Evolutionary conservation across 2,329 filamentous ascomycete genomes (phyloP).

Genomic region (Acarospora socialis): DNA sequence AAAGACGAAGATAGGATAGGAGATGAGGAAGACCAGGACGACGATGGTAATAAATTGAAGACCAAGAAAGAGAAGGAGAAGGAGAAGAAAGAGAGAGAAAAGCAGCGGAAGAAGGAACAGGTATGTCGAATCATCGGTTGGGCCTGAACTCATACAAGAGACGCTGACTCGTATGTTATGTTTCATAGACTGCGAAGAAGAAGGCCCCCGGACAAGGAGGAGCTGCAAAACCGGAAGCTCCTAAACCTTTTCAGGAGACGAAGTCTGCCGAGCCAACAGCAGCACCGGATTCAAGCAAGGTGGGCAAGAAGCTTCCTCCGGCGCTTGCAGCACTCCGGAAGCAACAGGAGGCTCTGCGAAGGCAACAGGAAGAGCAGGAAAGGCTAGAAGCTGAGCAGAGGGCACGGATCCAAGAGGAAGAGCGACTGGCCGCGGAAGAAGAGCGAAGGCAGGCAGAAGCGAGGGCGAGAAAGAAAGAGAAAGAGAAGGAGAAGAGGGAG

Average conservation of each 20-base stretch:
- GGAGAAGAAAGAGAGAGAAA: conserved; percentile 94
- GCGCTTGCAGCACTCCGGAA: conserved; percentile 36
- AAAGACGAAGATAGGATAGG: conserved; percentile 17
- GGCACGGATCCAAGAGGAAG: conserved; percentile 24
- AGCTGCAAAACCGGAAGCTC: conserved; percentile 27
- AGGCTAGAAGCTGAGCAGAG: conserved; percentile 26
- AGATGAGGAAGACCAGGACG: conserved; percentile 35
- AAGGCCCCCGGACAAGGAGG: conserved; percentile 52
- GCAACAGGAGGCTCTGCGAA: conserved; percentile 32
- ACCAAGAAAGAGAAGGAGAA: conserved; percentile 99
- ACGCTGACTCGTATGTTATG: conserved; percentile 1
- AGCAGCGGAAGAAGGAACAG: conserved; percentile 97
- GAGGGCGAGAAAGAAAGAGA: conserved; percentile 33
- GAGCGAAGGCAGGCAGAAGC: conserved; percentile 33
- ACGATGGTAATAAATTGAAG: conserved; percentile 54
- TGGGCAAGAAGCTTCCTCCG: conserved; percentile 65
- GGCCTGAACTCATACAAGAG: conserved; percentile 6
- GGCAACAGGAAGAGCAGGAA: conserved; percentile 33
- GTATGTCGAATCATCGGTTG: conserved; percentile 33
- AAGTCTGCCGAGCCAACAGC: conserved; percentile 39
- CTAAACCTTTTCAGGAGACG: conserved; percentile 37
- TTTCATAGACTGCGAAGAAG: conserved; percentile 62
- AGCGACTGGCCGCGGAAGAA: conserved; percentile 29
- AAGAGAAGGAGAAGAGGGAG: conserved; percentile 36
- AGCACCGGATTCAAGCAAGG: conserved; percentile 21